Evolutionary conservation across 768 basidiomycete genomes (phyloP).

Genomic region (Phlebiopsis gigantea): DNA sequence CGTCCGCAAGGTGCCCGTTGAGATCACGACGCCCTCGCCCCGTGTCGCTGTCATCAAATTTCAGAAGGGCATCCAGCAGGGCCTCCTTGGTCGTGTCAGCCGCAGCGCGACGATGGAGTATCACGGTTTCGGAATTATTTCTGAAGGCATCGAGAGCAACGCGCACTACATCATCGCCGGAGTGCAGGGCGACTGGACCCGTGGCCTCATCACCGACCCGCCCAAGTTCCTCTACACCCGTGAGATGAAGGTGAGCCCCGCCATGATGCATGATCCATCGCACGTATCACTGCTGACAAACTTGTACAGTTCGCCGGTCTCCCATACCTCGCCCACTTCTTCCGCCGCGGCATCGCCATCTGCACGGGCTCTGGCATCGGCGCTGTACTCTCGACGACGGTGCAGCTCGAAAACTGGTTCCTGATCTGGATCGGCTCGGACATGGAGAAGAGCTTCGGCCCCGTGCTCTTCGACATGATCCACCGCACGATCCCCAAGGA

Average conservation of each 20-base stretch:
- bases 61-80: conserved; percentile 80
- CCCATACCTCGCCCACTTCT: conserved; percentile 75
- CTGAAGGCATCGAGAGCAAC: conserved; percentile 66
- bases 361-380: conserved; percentile 83
- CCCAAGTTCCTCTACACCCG: conserved; percentile 75
- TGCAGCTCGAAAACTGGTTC: conserved; percentile 72
- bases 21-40: conserved; percentile 71
- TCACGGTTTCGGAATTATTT: conserved; percentile 77
- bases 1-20: conserved; percentile 65
- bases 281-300: no score
- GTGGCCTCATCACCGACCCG: conserved; percentile 60
- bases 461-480: conserved; percentile 73
- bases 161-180: conserved; percentile 80
- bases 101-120: conserved; percentile 73
- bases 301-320: conserved; percentile 64
- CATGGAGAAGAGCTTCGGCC: conserved; percentile 80
- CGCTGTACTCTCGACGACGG: conserved; percentile 69
- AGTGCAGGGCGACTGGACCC: conserved; percentile 74
- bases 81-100: conserved; percentile 67
- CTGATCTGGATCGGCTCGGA: conserved; percentile 80
- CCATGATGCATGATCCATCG: background rate
- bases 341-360: conserved; percentile 72
- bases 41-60: conserved; percentile 79
- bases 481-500: conserved; percentile 66
- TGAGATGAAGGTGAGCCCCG: conserved; percentile 57